Evolutionary conservation across 179 eudicot genomes (phyloP), one percentile per base, ranked within the genome.

Genomic region (Nepenthes alata): DNA sequence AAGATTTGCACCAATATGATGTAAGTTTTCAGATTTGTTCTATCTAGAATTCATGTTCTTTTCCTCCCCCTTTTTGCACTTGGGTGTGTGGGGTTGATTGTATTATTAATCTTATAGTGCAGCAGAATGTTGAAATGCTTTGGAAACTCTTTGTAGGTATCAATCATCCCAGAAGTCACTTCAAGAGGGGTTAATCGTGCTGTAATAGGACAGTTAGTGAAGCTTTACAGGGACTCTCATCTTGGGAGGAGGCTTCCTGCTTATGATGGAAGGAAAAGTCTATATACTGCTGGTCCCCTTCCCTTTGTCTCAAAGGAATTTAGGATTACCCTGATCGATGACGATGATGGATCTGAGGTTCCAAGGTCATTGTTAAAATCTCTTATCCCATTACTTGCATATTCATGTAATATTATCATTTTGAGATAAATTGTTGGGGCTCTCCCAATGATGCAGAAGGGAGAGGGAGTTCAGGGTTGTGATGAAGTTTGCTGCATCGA

Each of bases 281-380:
- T 91, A 9, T 91, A 91, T 65, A 91, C 98, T 7, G 98, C 98
- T 5, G 98, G 98, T n/a, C 85, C 98, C 47, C 87, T 91, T 37
- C 98, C 98, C 15, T 91, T 91, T 63, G 70, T 74, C 6, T 59
- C 78, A 1, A 89, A 78, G 60, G 96, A 86, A 55, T 91, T 91
- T 60, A 80, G 60, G 60, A 86, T 91, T 48, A 74, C 79, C 6
- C 96, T 91, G 36, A 52, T 66, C 14, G 95, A 89, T 56, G 96
- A 91, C 51, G 98, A 86, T 47, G 97, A 91, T 77, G 88, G 90
- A 12, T 34, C 86, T 34, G 90, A 88, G 37, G 67, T 69, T 49
- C 70, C 83, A 35, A 83, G 90, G 96, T 86, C 6, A 12, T 7
- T 45, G 49, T n/a, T 64, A 37, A 11, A 7, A 35, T 58, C 14